Conservation (phyloP, 2,329 filamentous ascomycete genomes). For the Monosporascus sp. region DNA sequence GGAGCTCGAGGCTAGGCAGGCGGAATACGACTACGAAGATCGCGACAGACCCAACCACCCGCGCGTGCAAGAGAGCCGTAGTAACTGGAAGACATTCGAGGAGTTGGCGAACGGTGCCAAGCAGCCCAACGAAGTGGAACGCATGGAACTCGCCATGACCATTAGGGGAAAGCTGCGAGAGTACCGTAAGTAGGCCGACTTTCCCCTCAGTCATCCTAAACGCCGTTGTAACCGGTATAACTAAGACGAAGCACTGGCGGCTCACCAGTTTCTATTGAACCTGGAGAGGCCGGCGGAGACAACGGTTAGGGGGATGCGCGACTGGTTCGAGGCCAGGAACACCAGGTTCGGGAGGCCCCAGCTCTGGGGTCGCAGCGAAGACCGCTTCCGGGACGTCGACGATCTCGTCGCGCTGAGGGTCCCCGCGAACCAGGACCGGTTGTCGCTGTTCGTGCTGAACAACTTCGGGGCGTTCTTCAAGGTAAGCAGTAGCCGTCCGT, state of each 20-base stretch:
- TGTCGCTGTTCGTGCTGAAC: slow-evolving; percentile 21
- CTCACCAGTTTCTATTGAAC: no score
- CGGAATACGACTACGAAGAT: slow-evolving; percentile 8
- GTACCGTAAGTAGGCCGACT: no score
- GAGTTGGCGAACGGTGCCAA: no score
- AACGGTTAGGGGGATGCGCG: slow-evolving; percentile 13
- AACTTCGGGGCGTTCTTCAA: slow-evolving; percentile 8
- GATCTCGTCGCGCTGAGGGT: slow-evolving; percentile 21
- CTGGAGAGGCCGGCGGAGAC: not conserved
- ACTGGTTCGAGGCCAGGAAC: slow-evolving; percentile 12
- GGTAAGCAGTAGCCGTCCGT: not conserved
- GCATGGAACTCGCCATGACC: no score
- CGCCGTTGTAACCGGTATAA: not conserved
- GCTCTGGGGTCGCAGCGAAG: slow-evolving; percentile 15
- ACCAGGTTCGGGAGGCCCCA: slow-evolving; percentile 2
- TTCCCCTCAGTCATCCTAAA: no score
- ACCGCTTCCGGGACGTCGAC: slow-evolving; percentile 8
- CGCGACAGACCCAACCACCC: no score
- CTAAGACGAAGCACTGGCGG: no score
- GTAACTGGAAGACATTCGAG: no score
- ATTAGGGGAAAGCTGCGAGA: no score
- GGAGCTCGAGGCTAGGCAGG: slow-evolving; percentile 9
- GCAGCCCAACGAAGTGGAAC: no score
- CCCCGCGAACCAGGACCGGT: slow-evolving; percentile 16
- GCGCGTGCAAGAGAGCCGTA: no score